A percentile compares a stretch with the other conserved stretches of the same genome.
Evolutionary conservation across 73 alveolate genomes (phyloP).

Genomic region (Diophrys appendiculata): DNA sequence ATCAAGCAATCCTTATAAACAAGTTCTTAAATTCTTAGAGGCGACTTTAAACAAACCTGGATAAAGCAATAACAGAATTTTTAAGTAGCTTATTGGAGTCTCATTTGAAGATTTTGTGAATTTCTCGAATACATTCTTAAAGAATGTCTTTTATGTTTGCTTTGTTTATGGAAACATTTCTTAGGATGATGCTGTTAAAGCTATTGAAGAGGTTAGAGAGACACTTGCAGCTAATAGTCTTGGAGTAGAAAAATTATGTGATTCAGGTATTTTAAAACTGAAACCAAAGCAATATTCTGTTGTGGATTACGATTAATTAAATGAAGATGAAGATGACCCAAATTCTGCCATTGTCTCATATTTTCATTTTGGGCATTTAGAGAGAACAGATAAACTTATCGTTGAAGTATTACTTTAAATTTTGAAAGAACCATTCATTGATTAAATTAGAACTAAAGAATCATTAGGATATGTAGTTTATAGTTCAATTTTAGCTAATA

Average conservation of each 20-base stretch:
- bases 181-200: conserved; percentile 17
- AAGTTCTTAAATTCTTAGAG: background rate
- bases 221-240: background rate
- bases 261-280: conserved; percentile 5
- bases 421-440: conserved; percentile 7
- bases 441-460: conserved; percentile 10
- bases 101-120: conserved; percentile 28
- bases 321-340: conserved; percentile 13
- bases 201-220: conserved; percentile 5
- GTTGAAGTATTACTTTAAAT: background rate
- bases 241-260: background rate
- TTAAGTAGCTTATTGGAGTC: background rate
- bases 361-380: background rate
- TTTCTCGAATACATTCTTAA: conserved; percentile 23
- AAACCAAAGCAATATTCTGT: conserved; percentile 12
- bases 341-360: background rate
- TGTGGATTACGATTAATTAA: conserved; percentile 15
- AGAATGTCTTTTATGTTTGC: conserved; percentile 27
- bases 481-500: conserved; percentile 10
- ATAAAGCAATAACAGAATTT: background rate
- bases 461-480: conserved; percentile 9
- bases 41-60: conserved; percentile 3
- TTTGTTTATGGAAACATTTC: conserved; percentile 36
- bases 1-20: conserved; percentile 13
- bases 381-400: background rate